Evolutionary conservation across 2,329 filamentous ascomycete genomes (phyloP).

Genomic region (Tympanopsis confertula): DNA sequence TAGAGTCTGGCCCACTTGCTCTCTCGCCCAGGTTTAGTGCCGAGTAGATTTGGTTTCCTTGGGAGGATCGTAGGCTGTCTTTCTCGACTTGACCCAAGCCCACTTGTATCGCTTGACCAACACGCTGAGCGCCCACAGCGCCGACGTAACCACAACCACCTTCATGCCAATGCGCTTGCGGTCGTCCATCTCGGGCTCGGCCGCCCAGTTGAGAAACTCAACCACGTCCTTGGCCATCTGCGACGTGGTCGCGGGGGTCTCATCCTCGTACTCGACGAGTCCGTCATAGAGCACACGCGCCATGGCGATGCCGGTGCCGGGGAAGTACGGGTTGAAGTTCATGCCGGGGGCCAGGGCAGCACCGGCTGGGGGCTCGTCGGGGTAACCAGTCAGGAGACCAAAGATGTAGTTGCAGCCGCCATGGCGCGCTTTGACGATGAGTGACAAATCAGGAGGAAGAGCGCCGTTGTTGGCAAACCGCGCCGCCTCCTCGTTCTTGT

Average conservation of each 20-base stretch:
- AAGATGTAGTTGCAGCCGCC: slow-evolving; percentile 99
- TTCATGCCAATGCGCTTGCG: slow-evolving; percentile 99
- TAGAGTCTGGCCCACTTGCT: no score
- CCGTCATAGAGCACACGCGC: slow-evolving; percentile 95
- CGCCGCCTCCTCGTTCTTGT: slow-evolving; percentile 98
- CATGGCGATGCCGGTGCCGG: slow-evolving; percentile 97
- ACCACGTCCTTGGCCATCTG: slow-evolving; percentile 99
- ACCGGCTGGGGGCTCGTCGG: slow-evolving; percentile 87
- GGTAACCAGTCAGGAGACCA: slow-evolving; percentile 90
- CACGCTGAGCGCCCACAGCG: slow-evolving; percentile 75
- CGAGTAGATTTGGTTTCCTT: no score
- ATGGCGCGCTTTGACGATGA: slow-evolving; percentile 96
- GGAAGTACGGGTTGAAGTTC: slow-evolving; percentile 99
- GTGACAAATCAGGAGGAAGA: slow-evolving; percentile 87
- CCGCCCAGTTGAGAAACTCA: slow-evolving; percentile 98
- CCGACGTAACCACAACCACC: slow-evolving; percentile 69
- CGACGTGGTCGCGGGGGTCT: slow-evolving; percentile 82
- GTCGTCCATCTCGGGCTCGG: slow-evolving; percentile 98
- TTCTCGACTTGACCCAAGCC: slow-evolving; percentile 88
- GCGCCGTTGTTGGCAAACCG: slow-evolving; percentile 97
- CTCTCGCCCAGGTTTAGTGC: no score
- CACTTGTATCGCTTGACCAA: slow-evolving; percentile 99
- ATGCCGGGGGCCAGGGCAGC: slow-evolving; percentile 75
- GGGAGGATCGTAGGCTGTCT: slow-evolving; percentile 79
- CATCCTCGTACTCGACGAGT: slow-evolving; percentile 95